These are phyloP conservation scores for Lolium multiflorum DNA, from an alignment of 176 grass and related monocot species.

Conservation along the genomic window DNA sequence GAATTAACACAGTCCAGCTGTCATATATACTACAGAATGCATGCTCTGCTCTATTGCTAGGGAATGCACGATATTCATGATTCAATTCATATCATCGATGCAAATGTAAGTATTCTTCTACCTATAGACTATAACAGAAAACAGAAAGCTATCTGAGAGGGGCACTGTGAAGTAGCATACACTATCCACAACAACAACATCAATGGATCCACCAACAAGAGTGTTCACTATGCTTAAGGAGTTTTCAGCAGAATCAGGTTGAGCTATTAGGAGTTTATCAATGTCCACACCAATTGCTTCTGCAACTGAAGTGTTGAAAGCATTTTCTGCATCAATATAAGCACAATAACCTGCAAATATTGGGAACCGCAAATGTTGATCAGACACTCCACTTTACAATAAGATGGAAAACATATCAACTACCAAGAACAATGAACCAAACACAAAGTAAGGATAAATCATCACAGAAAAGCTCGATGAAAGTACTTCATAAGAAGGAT, in stretches of 20 bases:
- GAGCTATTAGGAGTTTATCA: conserved; percentile 79
- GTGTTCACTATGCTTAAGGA: conserved; percentile 94
- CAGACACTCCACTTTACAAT: conserved; percentile 9
- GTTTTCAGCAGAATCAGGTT: conserved; percentile 87
- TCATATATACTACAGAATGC: neutral
- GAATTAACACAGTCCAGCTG: neutral
- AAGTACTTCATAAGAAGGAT: neutral
- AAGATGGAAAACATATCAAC: conserved; percentile 9
- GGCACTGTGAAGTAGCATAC: conserved; percentile 55
- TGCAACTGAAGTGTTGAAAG: conserved; percentile 72
- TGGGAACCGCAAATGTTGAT: conserved; percentile 38
- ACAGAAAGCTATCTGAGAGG: conserved; percentile 13
- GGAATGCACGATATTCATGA: conserved; percentile 18
- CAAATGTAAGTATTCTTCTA: conserved; percentile 13
- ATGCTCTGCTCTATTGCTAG: conserved; percentile 16
- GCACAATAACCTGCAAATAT: conserved; percentile 81
- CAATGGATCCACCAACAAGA: conserved; percentile 84
- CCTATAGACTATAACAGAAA: conserved; percentile 4
- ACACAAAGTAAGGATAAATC: conserved; percentile 4
- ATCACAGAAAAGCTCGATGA: conserved; percentile 12
- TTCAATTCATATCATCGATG: conserved; percentile 19
- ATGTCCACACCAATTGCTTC: conserved; percentile 84
- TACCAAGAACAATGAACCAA: neutral
- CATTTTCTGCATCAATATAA: conserved; percentile 95
- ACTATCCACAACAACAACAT: conserved; percentile 91